Evolutionary conservation across 306 rosid genomes (phyloP), one percentile per base, ranked within the genome.

Genomic region (Fagus sylvatica): DNA sequence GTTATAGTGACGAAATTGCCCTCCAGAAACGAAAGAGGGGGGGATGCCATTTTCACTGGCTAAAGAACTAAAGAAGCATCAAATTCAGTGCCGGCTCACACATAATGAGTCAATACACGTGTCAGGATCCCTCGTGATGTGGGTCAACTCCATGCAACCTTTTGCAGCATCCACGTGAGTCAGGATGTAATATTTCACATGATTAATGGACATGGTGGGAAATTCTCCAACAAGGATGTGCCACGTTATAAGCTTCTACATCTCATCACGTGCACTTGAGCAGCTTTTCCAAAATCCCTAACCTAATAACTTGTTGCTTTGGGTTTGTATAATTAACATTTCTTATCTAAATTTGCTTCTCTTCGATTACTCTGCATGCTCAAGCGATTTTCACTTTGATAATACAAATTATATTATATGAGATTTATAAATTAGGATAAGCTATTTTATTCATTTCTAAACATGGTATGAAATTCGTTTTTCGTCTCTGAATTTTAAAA

Each of bases 161-260:
- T 76, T 79, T 41, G 55, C 83, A 80, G 90, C 17, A 78, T 64
- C 89, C 87, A 88, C 88, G 90, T 84, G 90, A 88, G 82, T 69
- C 39, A 30, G 75, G 81, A 33, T 5, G 69, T 76, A 67, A 51
- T 13, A 37, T 10, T 65, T 85, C 88, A 88, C 86, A 69, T 84
- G 87, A 84, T 71, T 61, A 46, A 76, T 82, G 86, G 81, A 78
- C 77, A 65, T 1, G 22, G 30, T 3, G 3, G 39, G 51, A 46
- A 34, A 22, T 22, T 22, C 51, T 10, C 88, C 81, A 71, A 78
- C 60, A 53, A 22, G 10, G 5, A 32, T 15, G 37, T 1, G 80
- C 86, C 93, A 84, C 85, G 82, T 76, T 53, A 37, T 43, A 2
- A 13, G 46, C 1, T 33, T 17, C 78, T 76, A 53, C 68, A 83